phyloP scores from a whole-genome alignment of 2,329 filamentous ascomycete species.

The Xylariaceae sp. region DNA sequence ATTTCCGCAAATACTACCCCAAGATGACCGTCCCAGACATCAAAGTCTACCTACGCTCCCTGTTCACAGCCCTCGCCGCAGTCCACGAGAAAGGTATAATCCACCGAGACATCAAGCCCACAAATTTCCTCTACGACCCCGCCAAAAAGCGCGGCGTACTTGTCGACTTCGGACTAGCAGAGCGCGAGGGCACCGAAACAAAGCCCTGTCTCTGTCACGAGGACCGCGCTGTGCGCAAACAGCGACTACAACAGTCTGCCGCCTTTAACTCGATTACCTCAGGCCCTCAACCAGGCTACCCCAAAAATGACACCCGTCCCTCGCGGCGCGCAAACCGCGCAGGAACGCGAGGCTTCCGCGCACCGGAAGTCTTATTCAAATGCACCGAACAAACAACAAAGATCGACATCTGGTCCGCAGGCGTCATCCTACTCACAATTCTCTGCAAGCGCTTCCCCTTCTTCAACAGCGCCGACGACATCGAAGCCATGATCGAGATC shows the following conservation, averaged over 20 bases:
- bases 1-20: constrained; percentile 93
- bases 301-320: constrained; percentile 83
- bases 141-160: constrained; percentile 78
- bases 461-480: constrained; percentile 97
- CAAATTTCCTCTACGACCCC: constrained; percentile 93
- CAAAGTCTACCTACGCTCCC: constrained; percentile 80
- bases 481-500: constrained; percentile 96
- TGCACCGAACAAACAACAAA: constrained; percentile 92
- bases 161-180: constrained; percentile 98
- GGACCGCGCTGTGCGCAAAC: constrained; percentile 57
- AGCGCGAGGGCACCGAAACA: constrained; percentile 73
- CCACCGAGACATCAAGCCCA: constrained; percentile 95
- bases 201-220: constrained; percentile 83
- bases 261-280: constrained; percentile 55
- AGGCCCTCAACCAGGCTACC: constrained; percentile 65
- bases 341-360: constrained; percentile 91
- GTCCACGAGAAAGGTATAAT: constrained; percentile 84
- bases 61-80: constrained; percentile 80
- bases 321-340: constrained; percentile 90
- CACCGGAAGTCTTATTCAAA: constrained; percentile 94
- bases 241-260: constrained; percentile 49
- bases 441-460: constrained; percentile 92
- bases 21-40: constrained; percentile 85
- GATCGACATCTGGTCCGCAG: constrained; percentile 95
- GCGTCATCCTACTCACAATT: constrained; percentile 95